A percentile compares a stretch with the other conserved stretches of the same genome.
Conservation (phyloP, 257 asterid genomes). For the Salvia rosmarinus region DNA sequence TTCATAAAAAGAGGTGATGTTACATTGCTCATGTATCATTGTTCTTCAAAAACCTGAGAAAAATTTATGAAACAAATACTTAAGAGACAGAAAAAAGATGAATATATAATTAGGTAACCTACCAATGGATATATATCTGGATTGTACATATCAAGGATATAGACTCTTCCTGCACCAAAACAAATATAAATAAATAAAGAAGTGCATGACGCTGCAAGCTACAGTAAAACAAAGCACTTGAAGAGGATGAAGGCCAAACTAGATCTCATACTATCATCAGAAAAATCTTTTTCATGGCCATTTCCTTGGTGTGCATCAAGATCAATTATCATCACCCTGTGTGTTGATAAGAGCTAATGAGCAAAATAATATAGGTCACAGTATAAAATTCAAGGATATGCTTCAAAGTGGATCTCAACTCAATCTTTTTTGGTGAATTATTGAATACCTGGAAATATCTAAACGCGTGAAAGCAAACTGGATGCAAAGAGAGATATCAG, state of each 20-base stretch:
- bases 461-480: conserved; percentile 70
- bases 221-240: conserved; percentile 1
- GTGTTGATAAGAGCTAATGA: conserved; percentile 34
- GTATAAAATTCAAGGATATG: conserved; percentile 15
- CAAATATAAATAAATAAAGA: conserved; percentile 29
- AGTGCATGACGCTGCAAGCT: conserved; percentile 4
- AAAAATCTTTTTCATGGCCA: conserved; percentile 89
- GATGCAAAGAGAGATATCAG: conserved; percentile 92
- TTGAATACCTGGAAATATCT: conserved; percentile 71
- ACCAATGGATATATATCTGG: conserved; percentile 92
- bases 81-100: background rate
- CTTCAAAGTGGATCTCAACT: background rate
- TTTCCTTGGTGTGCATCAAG: conserved; percentile 99
- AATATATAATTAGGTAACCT: conserved; percentile 41
- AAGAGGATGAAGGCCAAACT: conserved; percentile 32
- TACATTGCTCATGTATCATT: conserved; percentile 9
- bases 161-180: conserved; percentile 76
- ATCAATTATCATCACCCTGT: conserved; percentile 94
- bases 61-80: background rate
- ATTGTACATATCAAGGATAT: conserved; percentile 92
- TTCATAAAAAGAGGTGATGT: background rate
- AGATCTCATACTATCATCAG: conserved; percentile 64
- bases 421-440: conserved; percentile 4
- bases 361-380: conserved; percentile 25
- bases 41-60: conserved; percentile 11